Evolutionary conservation across 2,329 filamentous ascomycete genomes (phyloP).

Genomic region (Westerdykella sp.): DNA sequence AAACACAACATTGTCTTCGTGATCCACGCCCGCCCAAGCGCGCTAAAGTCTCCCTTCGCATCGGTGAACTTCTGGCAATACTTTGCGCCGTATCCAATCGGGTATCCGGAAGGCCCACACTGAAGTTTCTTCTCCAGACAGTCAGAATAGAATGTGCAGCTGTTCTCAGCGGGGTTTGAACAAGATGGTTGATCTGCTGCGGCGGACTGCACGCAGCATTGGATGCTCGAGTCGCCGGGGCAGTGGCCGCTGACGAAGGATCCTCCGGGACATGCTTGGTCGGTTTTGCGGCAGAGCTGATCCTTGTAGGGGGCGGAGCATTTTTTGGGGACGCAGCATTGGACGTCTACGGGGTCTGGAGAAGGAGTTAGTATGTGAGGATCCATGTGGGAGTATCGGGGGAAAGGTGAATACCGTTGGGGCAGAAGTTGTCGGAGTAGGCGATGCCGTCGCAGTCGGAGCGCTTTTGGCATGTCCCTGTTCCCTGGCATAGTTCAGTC

Average conservation of each 20-base stretch:
- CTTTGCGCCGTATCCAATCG: constrained; percentile 17
- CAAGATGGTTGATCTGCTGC: constrained; percentile 3
- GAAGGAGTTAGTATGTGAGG: not conserved
- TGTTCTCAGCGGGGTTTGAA: constrained; percentile 14
- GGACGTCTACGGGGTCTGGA: constrained; percentile 1
- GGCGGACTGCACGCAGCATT: constrained; percentile 6
- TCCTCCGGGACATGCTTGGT: constrained; percentile 3
- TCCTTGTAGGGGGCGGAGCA: constrained; percentile 4
- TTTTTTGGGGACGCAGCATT: constrained; percentile 8
- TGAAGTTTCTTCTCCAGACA: constrained; percentile 5
- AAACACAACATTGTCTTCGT: constrained; percentile 24
- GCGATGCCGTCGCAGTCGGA: constrained; percentile 5
- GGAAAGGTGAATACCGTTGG: not conserved
- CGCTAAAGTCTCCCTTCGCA: constrained; percentile 8
- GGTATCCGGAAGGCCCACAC: constrained; percentile 5
- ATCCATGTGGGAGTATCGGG: not conserved
- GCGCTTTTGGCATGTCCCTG: constrained; percentile 6
- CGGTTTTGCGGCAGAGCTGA: constrained; percentile 5
- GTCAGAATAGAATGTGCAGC: constrained; percentile 22
- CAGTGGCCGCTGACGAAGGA: constrained; percentile 4
- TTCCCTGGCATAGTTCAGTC: not conserved
- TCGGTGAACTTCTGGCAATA: constrained; percentile 20
- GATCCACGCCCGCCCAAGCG: constrained; percentile 19
- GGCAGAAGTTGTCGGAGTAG: constrained; percentile 4
- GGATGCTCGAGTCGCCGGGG: constrained; percentile 3